Conservation (phyloP, 805 yeast species). For the Blastobotrys muscicola region DNA sequence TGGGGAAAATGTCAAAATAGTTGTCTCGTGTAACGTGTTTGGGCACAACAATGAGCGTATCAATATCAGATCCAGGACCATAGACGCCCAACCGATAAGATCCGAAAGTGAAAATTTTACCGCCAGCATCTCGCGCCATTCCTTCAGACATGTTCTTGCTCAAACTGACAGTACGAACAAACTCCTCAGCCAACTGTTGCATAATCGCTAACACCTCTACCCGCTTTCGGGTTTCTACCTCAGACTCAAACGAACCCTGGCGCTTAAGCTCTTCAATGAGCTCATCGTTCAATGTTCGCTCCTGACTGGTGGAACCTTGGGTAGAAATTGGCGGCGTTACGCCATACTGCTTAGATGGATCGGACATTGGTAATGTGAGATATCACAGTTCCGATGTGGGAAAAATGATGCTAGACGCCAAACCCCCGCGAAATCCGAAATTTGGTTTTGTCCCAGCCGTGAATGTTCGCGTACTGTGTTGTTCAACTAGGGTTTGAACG, state of each 20-base stretch:
- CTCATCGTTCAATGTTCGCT: constrained; percentile 62
- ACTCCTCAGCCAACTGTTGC: constrained; percentile 68
- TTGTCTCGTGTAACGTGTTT: constrained; percentile 88
- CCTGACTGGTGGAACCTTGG: constrained; percentile 78
- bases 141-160: constrained; percentile 92
- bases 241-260: constrained; percentile 85
- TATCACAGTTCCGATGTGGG: too few species aligned
- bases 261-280: constrained; percentile 69
- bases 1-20: constrained; percentile 74
- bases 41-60: constrained; percentile 92
- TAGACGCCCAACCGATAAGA: constrained; percentile 92
- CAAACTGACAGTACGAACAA: constrained; percentile 73
- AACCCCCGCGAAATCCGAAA: too few species aligned
- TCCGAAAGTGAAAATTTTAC: constrained; percentile 93
- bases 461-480: too few species aligned
- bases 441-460: too few species aligned
- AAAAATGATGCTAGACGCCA: too few species aligned
- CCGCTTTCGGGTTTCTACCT: constrained; percentile 70
- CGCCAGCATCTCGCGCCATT: constrained; percentile 96
- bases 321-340: constrained; percentile 77
- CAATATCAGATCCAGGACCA: constrained; percentile 98
- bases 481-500: too few species aligned
- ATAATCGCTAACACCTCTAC: constrained; percentile 60
- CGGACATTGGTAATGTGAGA: not conserved
- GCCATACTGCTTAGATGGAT: constrained; percentile 38